Conservation (phyloP, 2,329 filamentous ascomycete genomes). For the Alternaria tenuissima region DNA sequence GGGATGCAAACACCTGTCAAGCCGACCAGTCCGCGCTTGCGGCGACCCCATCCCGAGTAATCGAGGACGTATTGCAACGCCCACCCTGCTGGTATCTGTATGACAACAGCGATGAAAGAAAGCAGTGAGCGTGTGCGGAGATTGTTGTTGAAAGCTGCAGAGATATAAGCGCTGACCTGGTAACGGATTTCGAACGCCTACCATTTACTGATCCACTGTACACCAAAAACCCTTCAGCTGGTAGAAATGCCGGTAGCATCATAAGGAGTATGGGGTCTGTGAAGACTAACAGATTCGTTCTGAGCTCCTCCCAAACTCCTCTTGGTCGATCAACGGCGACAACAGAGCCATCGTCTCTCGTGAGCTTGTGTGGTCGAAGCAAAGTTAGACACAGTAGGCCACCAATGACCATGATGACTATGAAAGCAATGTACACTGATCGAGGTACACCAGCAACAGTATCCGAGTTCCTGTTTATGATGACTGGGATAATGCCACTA, state of each 20-base stretch:
- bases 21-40: slow-evolving; percentile 39
- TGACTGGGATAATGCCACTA: slow-evolving; percentile 43
- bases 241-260: slow-evolving; percentile 43
- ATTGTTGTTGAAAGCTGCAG: slow-evolving; percentile 39
- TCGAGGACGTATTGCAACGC: slow-evolving; percentile 40
- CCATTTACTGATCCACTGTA: slow-evolving; percentile 47
- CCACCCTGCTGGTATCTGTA: slow-evolving; percentile 45
- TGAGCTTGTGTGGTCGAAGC: slow-evolving; percentile 40
- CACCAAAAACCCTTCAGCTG: slow-evolving; percentile 40
- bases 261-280: slow-evolving; percentile 38
- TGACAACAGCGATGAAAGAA: slow-evolving; percentile 39
- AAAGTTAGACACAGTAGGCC: slow-evolving; percentile 35
- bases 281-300: slow-evolving; percentile 37
- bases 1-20: slow-evolving; percentile 37
- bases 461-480: slow-evolving; percentile 41
- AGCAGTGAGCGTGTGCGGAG: slow-evolving; percentile 38
- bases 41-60: slow-evolving; percentile 38
- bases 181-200: slow-evolving; percentile 6
- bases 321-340: slow-evolving; percentile 38
- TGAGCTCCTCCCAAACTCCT: slow-evolving; percentile 38
- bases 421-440: slow-evolving; percentile 43
- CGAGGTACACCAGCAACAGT: slow-evolving; percentile 40
- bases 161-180: neutral
- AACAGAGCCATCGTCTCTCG: slow-evolving; percentile 40
- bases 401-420: slow-evolving; percentile 40